Percentiles rank a stretch among this genome's conserved stretches.
These are phyloP conservation scores for Zhuliangozyma blackwelliae DNA, from an alignment of 1,139 yeast species.

Conservation along the genomic window DNA sequence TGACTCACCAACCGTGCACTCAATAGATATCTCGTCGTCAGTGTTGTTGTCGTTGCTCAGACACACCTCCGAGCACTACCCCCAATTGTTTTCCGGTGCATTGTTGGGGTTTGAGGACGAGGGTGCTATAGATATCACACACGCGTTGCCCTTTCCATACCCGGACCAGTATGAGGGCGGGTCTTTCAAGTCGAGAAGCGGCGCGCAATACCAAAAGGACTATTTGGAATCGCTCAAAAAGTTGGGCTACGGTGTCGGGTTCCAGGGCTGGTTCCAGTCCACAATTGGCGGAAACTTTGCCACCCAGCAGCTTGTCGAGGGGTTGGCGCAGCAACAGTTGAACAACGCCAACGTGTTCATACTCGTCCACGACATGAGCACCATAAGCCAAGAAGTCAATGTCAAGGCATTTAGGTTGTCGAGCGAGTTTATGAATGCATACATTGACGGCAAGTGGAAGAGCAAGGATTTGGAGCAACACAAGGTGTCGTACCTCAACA, in stretches of 20 bases:
- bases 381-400: constrained; percentile 61
- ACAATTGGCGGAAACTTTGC: constrained; percentile 67
- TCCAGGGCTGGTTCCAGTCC: constrained; percentile 82
- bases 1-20: constrained; percentile 38
- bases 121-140: constrained; percentile 50
- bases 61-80: constrained; percentile 67
- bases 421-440: constrained; percentile 54
- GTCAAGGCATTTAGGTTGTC: constrained; percentile 71
- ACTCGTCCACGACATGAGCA: constrained; percentile 68
- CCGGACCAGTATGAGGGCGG: constrained; percentile 54
- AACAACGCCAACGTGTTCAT: constrained; percentile 63
- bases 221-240: constrained; percentile 58
- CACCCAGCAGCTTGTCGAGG: constrained; percentile 62
- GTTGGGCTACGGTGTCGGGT: constrained; percentile 66
- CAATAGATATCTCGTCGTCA: constrained; percentile 50
- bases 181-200: constrained; percentile 54
- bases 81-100: constrained; percentile 70
- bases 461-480: constrained; percentile 59
- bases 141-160: constrained; percentile 61
- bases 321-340: constrained; percentile 62
- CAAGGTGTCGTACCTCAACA: constrained; percentile 61
- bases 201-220: constrained; percentile 67
- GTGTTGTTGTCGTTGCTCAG: constrained; percentile 69
- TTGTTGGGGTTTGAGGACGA: constrained; percentile 72
- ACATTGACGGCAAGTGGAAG: constrained; percentile 58